These are phyloP conservation scores for Blumeriella jaapii DNA, from an alignment of 2,329 filamentous ascomycete species.

Conservation along the genomic window DNA sequence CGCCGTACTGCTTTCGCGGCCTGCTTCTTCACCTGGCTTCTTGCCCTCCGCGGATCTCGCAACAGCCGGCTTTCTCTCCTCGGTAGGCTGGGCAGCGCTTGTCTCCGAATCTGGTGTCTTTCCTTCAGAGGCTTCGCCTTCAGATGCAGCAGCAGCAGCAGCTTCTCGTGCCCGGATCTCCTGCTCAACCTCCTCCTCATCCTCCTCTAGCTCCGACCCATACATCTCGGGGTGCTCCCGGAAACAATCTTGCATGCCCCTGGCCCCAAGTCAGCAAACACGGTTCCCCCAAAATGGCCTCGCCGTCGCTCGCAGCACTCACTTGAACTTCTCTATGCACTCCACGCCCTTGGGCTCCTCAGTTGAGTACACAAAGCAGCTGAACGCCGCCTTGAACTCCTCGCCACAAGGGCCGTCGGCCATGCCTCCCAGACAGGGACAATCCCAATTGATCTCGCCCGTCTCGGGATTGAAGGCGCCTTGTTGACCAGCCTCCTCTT, in stretches of 20 bases:
- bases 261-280: conserved; percentile 34
- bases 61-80: conserved; percentile 7
- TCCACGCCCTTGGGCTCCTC: conserved; percentile 97
- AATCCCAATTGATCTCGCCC: conserved; percentile 99
- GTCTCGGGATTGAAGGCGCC: conserved; percentile 97
- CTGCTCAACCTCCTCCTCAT: conserved; percentile 44
- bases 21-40: conserved; percentile 18
- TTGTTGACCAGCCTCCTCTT: conserved; percentile 75
- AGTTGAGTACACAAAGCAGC: conserved; percentile 92
- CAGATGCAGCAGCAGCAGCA: conserved; percentile 7
- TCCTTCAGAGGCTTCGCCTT: conserved; percentile 2
- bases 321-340: conserved; percentile 97
- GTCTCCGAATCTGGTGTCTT: conserved; percentile 1
- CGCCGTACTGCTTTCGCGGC: conserved; percentile 19
- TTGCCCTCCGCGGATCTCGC: conserved; percentile 4
- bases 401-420: conserved; percentile 90
- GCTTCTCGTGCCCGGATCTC: conserved; percentile 22
- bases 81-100: neutral
- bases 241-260: conserved; percentile 97
- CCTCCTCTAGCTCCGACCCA: conserved; percentile 74
- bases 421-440: conserved; percentile 95
- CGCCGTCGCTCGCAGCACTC: conserved; percentile 29
- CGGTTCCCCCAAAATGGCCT: neutral
- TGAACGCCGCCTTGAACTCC: conserved; percentile 90
- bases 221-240: conserved; percentile 86